Percentiles rank a stretch among this genome's conserved stretches.
phyloP scores from a whole-genome alignment of 345 rosid genomes.

The Sisymbrium irio region DNA sequence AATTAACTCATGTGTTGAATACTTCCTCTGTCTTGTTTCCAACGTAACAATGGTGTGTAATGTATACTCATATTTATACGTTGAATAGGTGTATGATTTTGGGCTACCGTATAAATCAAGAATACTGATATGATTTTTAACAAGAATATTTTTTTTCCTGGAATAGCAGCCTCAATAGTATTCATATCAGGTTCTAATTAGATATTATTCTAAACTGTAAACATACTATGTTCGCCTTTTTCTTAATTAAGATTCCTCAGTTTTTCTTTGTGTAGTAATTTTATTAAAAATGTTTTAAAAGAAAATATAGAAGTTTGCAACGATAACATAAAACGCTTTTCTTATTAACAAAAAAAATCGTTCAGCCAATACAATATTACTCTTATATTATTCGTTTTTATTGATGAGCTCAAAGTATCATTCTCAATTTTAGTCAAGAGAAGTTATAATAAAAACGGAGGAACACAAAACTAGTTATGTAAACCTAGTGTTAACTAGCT shows the following conservation, averaged over 20 bases:
- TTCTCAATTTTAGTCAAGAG: neutral
- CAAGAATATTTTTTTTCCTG: neutral
- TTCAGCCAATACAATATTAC: neutral
- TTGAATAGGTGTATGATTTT: constrained; percentile 6
- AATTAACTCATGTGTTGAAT: neutral
- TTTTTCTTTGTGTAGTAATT: neutral
- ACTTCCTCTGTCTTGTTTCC: constrained; percentile 64
- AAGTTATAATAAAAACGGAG: neutral
- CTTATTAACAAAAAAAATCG: neutral
- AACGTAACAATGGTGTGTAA: constrained; percentile 37
- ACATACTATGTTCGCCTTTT: neutral
- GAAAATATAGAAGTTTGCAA: too few species aligned
- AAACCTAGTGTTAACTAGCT: neutral
- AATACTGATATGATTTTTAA: too few species aligned
- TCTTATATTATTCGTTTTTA: neutral
- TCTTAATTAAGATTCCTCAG: neutral
- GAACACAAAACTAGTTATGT: neutral
- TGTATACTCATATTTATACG: constrained; percentile 45
- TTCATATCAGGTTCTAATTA: neutral
- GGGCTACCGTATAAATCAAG: neutral
- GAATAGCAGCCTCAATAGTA: neutral
- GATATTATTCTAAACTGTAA: neutral
- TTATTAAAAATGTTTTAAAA: too few species aligned
- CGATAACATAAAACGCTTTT: neutral
- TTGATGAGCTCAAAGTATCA: neutral